Evolutionary conservation across 2,329 filamentous ascomycete genomes (phyloP).

Genomic region (Geosmithia morbida): DNA sequence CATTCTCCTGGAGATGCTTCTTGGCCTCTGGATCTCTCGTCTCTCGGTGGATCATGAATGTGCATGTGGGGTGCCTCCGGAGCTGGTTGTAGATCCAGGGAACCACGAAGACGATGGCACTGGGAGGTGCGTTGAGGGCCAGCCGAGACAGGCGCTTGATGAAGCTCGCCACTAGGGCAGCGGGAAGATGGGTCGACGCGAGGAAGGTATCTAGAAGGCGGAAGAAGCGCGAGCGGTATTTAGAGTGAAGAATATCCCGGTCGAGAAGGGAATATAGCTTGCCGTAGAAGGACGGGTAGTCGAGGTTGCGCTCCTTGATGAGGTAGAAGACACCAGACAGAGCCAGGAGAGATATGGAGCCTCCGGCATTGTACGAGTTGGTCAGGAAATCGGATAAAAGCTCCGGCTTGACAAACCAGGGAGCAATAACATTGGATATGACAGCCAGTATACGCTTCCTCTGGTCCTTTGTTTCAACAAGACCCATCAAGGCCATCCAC

Average conservation of each 20-base stretch:
- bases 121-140: constrained; percentile 75
- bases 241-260: constrained; percentile 75
- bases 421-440: constrained; percentile 65
- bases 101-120: constrained; percentile 75
- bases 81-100: constrained; percentile 95
- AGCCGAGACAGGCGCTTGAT: constrained; percentile 84
- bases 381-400: constrained; percentile 91
- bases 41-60: constrained; percentile 88
- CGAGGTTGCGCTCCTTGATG: constrained; percentile 84
- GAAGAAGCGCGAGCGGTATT: constrained; percentile 87
- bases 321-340: constrained; percentile 90
- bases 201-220: constrained; percentile 84
- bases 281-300: constrained; percentile 86
- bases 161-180: constrained; percentile 83
- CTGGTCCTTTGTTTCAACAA: constrained; percentile 54
- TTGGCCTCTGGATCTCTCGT: constrained; percentile 42
- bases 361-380: constrained; percentile 80
- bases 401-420: constrained; percentile 81
- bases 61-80: constrained; percentile 76
- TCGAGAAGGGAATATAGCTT: constrained; percentile 93
- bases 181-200: constrained; percentile 81
- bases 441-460: constrained; percentile 65
- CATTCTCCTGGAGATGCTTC: constrained; percentile 43
- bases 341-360: constrained; percentile 74
- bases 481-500: constrained; percentile 66